These are phyloP conservation scores for Ananas comosus DNA, from an alignment of 176 grass and related monocot genomes.

Conservation along the genomic window DNA sequence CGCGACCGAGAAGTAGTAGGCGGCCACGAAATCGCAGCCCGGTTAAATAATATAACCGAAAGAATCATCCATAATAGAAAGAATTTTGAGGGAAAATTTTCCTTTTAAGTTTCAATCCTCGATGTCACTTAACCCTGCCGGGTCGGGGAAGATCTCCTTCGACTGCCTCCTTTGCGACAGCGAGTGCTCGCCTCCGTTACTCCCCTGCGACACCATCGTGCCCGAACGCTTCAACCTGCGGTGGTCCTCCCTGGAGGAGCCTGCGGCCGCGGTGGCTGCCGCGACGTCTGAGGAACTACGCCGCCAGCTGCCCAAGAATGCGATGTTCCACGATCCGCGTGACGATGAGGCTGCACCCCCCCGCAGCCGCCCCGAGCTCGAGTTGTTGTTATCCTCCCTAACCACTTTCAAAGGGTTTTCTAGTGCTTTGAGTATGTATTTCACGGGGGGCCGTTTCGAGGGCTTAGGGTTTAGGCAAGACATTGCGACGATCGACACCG, in stretches of 20 bases:
- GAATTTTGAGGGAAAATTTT: background rate
- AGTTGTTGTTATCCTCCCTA: conserved; percentile 61
- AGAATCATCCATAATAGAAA: background rate
- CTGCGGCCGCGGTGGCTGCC: background rate
- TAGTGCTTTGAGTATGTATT: conserved; percentile 82
- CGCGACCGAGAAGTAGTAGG: too few species aligned
- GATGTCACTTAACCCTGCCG: conserved; percentile 53
- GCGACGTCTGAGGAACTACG: conserved; percentile 57
- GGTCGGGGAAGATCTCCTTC: conserved; percentile 81
- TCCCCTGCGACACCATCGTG: conserved; percentile 71
- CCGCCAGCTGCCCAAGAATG: conserved; percentile 88
- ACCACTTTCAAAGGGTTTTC: conserved; percentile 93
- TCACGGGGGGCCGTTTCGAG: conserved; percentile 58
- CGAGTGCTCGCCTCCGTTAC: conserved; percentile 64
- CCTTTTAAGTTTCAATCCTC: conserved; percentile 71
- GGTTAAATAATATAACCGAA: too few species aligned
- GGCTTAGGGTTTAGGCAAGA: conserved; percentile 91
- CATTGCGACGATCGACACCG: conserved; percentile 89
- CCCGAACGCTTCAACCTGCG: conserved; percentile 52
- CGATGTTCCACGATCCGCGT: conserved; percentile 88
- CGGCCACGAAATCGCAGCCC: too few species aligned
- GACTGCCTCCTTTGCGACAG: conserved; percentile 66
- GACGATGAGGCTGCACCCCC: conserved; percentile 47
- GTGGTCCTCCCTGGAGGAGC: conserved; percentile 48
- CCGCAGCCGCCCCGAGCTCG: conserved; percentile 62